Percentiles rank a stretch among this genome's conserved stretches.
These are phyloP conservation scores for Calonectria pauciramosa DNA, from an alignment of 2,329 filamentous ascomycete species.

Conservation along the genomic window DNA sequence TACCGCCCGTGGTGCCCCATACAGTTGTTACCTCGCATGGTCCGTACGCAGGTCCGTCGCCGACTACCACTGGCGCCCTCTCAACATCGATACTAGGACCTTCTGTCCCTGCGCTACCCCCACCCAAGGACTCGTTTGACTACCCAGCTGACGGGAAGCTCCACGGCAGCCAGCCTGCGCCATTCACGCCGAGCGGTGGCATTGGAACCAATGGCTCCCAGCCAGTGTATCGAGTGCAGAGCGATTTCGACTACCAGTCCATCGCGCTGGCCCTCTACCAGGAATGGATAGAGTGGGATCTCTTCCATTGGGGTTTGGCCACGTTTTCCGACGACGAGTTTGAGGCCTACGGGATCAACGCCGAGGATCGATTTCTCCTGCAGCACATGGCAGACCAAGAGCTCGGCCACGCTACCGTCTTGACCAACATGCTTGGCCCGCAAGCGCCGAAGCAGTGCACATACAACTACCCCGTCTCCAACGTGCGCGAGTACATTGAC, in stretches of 20 bases:
- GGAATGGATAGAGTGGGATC: slow-evolving; percentile 87
- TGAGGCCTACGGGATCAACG: slow-evolving; percentile 73
- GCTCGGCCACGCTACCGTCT: slow-evolving; percentile 80
- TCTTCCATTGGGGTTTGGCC: slow-evolving; percentile 82
- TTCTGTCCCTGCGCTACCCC: slow-evolving; percentile 69
- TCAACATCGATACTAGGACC: slow-evolving; percentile 69
- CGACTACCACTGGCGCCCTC: slow-evolving; percentile 78
- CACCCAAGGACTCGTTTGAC: slow-evolving; percentile 72
- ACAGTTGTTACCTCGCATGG: slow-evolving; percentile 77
- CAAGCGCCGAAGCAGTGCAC: slow-evolving; percentile 80
- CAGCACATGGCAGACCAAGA: slow-evolving; percentile 85
- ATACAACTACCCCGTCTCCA: slow-evolving; percentile 85
- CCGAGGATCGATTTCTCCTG: slow-evolving; percentile 79
- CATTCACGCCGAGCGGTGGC: slow-evolving; percentile 80
- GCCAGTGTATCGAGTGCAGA: slow-evolving; percentile 82
- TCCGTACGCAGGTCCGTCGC: slow-evolving; percentile 71
- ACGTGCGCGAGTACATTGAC: slow-evolving; percentile 83
- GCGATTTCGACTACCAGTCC: slow-evolving; percentile 87
- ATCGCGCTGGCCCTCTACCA: slow-evolving; percentile 82
- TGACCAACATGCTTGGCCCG: slow-evolving; percentile 82
- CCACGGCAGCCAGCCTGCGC: slow-evolving; percentile 76
- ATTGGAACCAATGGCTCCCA: slow-evolving; percentile 82
- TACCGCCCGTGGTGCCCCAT: no score
- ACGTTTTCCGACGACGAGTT: slow-evolving; percentile 80
- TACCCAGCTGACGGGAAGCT: slow-evolving; percentile 81